Percentiles rank a stretch among this genome's conserved stretches.
These are phyloP conservation scores for Straminergon stramineum DNA, from an alignment of 225 moss, liverwort and hornwort species.

Conservation along the genomic window DNA sequence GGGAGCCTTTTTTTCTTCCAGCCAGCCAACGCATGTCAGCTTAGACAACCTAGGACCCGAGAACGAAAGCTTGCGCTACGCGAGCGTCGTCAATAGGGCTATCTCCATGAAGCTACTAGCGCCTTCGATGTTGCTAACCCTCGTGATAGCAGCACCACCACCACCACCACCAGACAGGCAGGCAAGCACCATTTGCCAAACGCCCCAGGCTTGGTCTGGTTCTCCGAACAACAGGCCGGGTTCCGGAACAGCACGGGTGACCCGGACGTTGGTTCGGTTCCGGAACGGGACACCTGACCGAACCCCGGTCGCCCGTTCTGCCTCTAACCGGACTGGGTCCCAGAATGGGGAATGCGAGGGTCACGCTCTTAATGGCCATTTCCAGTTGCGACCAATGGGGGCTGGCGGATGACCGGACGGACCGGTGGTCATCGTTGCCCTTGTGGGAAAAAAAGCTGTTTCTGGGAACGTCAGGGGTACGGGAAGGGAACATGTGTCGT, in stretches of 20 bases:
- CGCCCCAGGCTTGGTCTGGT: background rate
- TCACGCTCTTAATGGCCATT: background rate
- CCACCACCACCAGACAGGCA: background rate
- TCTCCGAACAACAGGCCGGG: background rate
- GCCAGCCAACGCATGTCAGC: background rate
- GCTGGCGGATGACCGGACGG: background rate
- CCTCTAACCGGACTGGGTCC: background rate
- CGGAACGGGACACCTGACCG: background rate
- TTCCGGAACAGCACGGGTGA: background rate
- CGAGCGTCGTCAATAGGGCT: background rate
- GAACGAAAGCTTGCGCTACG: background rate
- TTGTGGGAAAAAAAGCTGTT: background rate
- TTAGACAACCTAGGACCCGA: background rate
- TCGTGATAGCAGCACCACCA: background rate
- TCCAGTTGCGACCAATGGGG: background rate
- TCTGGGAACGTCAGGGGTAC: background rate
- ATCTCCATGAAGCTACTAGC: conserved; percentile 3
- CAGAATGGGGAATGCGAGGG: background rate
- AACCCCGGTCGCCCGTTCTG: background rate
- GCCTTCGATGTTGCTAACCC: conserved; percentile 19
- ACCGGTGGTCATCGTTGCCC: background rate
- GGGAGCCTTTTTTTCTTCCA: background rate
- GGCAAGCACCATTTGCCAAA: background rate
- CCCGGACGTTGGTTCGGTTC: background rate
- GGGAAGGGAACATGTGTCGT: background rate